Conservation (phyloP, 2,329 filamentous ascomycete genomes). For the Shiraia bambusicola region DNA sequence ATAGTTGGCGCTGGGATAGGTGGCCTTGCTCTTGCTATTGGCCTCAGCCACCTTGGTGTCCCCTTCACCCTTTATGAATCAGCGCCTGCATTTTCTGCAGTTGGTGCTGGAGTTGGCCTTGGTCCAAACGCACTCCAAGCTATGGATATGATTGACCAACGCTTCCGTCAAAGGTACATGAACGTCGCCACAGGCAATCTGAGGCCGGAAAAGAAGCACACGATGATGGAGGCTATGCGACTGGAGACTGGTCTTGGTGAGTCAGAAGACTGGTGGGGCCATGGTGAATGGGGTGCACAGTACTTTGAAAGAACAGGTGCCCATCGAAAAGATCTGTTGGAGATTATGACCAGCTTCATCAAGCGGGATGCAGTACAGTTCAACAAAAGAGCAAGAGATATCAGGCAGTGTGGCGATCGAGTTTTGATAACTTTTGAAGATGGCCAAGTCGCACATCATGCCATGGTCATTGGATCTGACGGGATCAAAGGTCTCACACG, state of each 20-base stretch:
- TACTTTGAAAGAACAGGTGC: slow-evolving; percentile 46
- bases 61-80: slow-evolving; percentile 33
- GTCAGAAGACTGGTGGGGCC: slow-evolving; percentile 40
- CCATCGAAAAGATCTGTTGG: slow-evolving; percentile 47
- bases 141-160: slow-evolving; percentile 47
- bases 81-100: slow-evolving; percentile 22
- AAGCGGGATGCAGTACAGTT: slow-evolving; percentile 26
- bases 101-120: slow-evolving; percentile 37
- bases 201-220: slow-evolving; percentile 40
- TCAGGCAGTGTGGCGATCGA: slow-evolving; percentile 40
- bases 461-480: slow-evolving; percentile 51
- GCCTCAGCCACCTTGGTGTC: slow-evolving; percentile 21
- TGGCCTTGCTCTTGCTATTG: slow-evolving; percentile 30
- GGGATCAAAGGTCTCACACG: slow-evolving; percentile 46
- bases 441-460: slow-evolving; percentile 41
- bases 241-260: slow-evolving; percentile 46
- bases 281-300: slow-evolving; percentile 40
- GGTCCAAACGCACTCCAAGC: slow-evolving; percentile 47
- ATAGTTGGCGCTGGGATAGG: slow-evolving; percentile 33
- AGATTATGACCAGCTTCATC: slow-evolving; percentile 53
- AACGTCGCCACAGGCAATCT: slow-evolving; percentile 45
- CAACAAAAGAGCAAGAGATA: slow-evolving; percentile 22
- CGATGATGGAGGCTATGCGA: slow-evolving; percentile 47
- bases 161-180: slow-evolving; percentile 44
- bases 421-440: slow-evolving; percentile 43